Base-by-base conservation (phyloP, 2,329 filamentous ascomycete genomes). In the Nemania abortiva region DNA sequence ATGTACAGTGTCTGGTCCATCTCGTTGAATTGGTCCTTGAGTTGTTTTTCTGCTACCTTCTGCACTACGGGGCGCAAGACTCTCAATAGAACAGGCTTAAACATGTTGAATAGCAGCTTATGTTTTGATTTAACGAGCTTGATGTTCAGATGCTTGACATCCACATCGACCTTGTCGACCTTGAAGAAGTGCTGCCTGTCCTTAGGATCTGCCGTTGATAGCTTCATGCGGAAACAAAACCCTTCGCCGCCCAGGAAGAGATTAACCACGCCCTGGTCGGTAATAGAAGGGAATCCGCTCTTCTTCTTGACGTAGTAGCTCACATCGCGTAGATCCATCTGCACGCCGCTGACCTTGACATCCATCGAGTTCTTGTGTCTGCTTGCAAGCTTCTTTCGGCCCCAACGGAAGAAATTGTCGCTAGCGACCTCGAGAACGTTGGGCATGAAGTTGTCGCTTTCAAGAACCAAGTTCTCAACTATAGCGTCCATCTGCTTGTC, bases 231-330 rank as follows among this genome's bases (percentile, higher is more conserved):
- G 88, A 98, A 97, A 77, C 91, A 92, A 80, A 99, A 91, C 42
- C 96, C 96, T 52, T 92, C 88, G 37, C 95, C 96, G 29, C 92
- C 93, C 63, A 99, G 88, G 77, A 94, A 89, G 76, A 99, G 90
- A 79, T 98, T 95, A 82, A 92, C 90, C 37, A 98, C 86, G 84
- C 96, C 96, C 54, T 89, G 92, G 79, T 99, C 96, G 20, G 89
- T 94, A 79, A 98, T 85, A 15, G 90, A 88, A 2, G 95, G 95
- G 86, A 98, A 98, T 9, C 96, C 95, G 77, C 94, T 85, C 88
- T 99, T 98, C 83, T 91, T 93, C 84, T 96, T 96, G 82, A 99
- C 87, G 81, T 98, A 95, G 87, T 95, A 98, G 81, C 92, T 93
- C 71, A 99, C 93, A 77, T 97, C 94, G 72, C 88, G 89, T 53